phyloP scores from a whole-genome alignment of 805 yeast genomes.

The Wickerhamiella hasegawae region DNA sequence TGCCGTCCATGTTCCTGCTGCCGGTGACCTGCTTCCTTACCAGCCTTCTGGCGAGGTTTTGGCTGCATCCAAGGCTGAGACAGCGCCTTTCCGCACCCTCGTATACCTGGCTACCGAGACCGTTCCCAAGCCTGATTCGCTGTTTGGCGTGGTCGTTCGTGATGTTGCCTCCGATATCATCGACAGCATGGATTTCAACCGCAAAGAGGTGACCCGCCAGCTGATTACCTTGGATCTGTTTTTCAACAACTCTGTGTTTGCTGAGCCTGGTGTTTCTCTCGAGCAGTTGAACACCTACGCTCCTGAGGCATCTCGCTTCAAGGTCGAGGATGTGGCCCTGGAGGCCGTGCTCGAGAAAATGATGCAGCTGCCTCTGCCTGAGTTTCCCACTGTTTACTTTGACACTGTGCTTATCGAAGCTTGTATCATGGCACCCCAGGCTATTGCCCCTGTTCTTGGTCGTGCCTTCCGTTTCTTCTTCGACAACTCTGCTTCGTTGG shows the following conservation, averaged over 20 bases:
- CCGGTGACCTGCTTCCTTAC: not conserved
- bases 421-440: conserved; percentile 62
- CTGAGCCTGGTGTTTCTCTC: conserved; percentile 59
- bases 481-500: conserved; percentile 46
- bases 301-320: conserved; percentile 49
- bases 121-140: conserved; percentile 36
- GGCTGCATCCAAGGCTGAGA: not conserved
- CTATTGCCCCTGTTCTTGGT: conserved; percentile 90
- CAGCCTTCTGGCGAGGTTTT: not conserved
- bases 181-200: conserved; percentile 72
- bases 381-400: conserved; percentile 60
- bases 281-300: conserved; percentile 40
- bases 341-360: conserved; percentile 68
- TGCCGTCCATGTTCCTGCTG: conserved; percentile 19
- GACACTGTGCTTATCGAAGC: conserved; percentile 75
- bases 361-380: conserved; percentile 53
- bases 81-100: conserved; percentile 2
- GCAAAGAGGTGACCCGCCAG: conserved; percentile 74
- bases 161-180: conserved; percentile 65
- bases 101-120: conserved; percentile 27
- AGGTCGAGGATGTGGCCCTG: conserved; percentile 76
- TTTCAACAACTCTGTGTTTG: conserved; percentile 49
- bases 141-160: conserved; percentile 46
- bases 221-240: conserved; percentile 57
- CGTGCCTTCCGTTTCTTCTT: conserved; percentile 77